Conservation (phyloP, 2,329 filamentous ascomycete genomes). For the Aspergillus sp. region DNA sequence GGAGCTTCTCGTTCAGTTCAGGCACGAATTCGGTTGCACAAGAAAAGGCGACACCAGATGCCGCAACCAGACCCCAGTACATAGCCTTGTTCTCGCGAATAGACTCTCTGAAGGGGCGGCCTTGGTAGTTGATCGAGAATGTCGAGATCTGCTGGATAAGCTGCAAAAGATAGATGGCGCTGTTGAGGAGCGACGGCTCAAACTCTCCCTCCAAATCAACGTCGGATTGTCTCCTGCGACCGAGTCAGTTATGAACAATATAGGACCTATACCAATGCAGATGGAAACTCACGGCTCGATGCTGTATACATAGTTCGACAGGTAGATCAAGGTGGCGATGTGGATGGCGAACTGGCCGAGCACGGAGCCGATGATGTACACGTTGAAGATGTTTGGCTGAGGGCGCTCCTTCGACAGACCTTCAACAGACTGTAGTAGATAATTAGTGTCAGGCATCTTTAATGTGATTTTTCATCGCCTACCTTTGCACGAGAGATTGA, state of each 20-base stretch:
- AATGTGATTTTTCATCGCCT: slow-evolving; percentile 24
- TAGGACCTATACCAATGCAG: not conserved
- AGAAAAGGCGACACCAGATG: slow-evolving; percentile 86
- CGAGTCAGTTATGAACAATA: slow-evolving; percentile 34
- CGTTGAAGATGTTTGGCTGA: slow-evolving; percentile 98
- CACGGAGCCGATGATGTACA: slow-evolving; percentile 97
- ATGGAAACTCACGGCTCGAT: slow-evolving; percentile 72
- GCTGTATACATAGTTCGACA: slow-evolving; percentile 82
- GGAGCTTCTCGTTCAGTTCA: slow-evolving; percentile 90
- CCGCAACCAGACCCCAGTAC: slow-evolving; percentile 94
- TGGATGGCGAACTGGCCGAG: slow-evolving; percentile 96
- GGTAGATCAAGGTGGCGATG: slow-evolving; percentile 90
- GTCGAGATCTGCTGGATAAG: slow-evolving; percentile 99
- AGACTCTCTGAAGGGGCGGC: slow-evolving; percentile 92
- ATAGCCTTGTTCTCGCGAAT: slow-evolving; percentile 95
- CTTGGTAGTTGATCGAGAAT: slow-evolving; percentile 99
- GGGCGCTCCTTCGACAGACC: slow-evolving; percentile 93
- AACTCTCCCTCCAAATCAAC: slow-evolving; percentile 96
- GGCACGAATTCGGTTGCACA: slow-evolving; percentile 95
- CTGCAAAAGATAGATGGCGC: slow-evolving; percentile 92
- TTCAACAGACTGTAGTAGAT: slow-evolving; percentile 69
- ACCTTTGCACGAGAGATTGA: slow-evolving; percentile 95
- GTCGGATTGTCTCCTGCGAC: slow-evolving; percentile 54
- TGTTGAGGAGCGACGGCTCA: slow-evolving; percentile 88
- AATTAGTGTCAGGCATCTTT: slow-evolving; percentile 14